Percentiles rank a stretch among this genome's conserved stretches.
Conservation (phyloP, 495 filamentous ascomycete genomes). For the Margaritispora aquatica region DNA sequence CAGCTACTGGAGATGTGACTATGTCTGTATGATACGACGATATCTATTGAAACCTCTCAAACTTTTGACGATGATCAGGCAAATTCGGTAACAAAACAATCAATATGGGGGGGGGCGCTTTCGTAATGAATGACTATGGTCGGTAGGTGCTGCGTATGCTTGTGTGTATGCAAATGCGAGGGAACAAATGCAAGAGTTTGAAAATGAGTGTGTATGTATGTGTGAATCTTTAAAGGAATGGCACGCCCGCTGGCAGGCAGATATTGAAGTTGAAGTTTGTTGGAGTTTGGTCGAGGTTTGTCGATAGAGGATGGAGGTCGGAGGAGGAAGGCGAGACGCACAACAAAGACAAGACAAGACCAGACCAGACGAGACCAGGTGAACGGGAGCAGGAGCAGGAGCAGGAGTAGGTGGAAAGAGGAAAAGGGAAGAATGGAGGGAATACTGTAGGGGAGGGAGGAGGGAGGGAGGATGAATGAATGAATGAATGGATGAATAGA, state of each 20-base stretch:
- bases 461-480: conserved; percentile 2
- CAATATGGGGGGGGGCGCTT: neutral
- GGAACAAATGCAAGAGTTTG: conserved; percentile 22
- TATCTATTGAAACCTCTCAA: conserved; percentile 14
- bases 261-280: neutral
- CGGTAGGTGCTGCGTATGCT: too few species aligned
- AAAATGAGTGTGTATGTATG: conserved; percentile 9
- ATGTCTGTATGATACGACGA: conserved; percentile 6
- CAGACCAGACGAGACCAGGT: too few species aligned
- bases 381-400: too few species aligned
- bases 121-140: too few species aligned
- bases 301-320: conserved; percentile 5
- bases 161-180: too few species aligned
- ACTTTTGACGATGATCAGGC: neutral
- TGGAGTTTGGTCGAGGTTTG: neutral
- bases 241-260: conserved; percentile 23
- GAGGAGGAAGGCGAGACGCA: too few species aligned
- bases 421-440: too few species aligned
- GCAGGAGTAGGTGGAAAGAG: too few species aligned
- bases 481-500: neutral
- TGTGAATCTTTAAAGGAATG: conserved; percentile 17
- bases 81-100: neutral
- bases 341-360: too few species aligned
- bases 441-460: too few species aligned
- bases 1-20: too few species aligned